phyloP scores from a whole-genome alignment of 139 green algal genomes.

The Klebsormidium nitens region DNA sequence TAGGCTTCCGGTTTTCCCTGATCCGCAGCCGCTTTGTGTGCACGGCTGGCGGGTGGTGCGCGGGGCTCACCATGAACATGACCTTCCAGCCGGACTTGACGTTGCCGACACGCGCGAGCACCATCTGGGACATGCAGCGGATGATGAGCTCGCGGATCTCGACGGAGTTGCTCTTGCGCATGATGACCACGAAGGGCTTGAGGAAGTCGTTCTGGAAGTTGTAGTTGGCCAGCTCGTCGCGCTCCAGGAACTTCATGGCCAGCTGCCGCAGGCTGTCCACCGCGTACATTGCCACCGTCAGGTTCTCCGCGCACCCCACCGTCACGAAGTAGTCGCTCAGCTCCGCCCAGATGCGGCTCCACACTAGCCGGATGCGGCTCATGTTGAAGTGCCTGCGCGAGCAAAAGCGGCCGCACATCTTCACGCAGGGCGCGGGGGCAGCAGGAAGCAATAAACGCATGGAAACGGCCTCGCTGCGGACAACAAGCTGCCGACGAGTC shows the following conservation, averaged over 20 bases:
- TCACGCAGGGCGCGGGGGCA: background rate
- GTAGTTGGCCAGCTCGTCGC: constrained; percentile 97
- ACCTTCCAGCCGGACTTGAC: constrained; percentile 97
- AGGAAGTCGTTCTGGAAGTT: constrained; percentile 99
- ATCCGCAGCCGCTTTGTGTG: too few species aligned
- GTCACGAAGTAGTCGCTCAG: constrained; percentile 89
- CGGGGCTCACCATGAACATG: constrained; percentile 98
- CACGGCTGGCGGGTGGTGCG: too few species aligned
- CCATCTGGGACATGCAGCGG: constrained; percentile 66
- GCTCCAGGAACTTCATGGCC: constrained; percentile 87
- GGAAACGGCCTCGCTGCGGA: too few species aligned
- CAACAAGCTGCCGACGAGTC: too few species aligned
- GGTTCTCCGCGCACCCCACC: constrained; percentile 63
- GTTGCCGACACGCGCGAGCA: constrained; percentile 68
- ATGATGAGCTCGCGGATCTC: constrained; percentile 98
- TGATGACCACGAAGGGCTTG: constrained; percentile 94
- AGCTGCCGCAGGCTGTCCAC: constrained; percentile 76
- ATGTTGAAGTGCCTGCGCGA: constrained; percentile 96
- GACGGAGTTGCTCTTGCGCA: constrained; percentile 70
- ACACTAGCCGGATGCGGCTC: constrained; percentile 90
- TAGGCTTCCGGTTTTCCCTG: too few species aligned
- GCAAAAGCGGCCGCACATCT: too few species aligned
- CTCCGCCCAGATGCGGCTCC: constrained; percentile 89
- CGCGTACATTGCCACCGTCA: constrained; percentile 83
- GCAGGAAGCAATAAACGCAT: too few species aligned